Evolutionary conservation across 148 eudicot species (phyloP).

Genomic region (Tetragonia tetragonoides): DNA sequence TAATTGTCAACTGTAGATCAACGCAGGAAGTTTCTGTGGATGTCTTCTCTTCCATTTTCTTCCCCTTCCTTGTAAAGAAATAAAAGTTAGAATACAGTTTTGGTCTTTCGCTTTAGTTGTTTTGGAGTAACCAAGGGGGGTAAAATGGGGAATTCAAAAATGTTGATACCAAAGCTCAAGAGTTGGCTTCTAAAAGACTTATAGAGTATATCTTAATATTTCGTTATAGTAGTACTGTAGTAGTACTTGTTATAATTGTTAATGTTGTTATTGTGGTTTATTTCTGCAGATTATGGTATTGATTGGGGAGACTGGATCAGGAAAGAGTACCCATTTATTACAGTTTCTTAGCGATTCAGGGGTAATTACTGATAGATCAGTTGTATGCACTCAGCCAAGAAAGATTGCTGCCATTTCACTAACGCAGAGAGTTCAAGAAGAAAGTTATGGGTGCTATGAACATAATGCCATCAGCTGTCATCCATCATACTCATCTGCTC

Average conservation of each 20-base stretch:
- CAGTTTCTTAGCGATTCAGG: slow-evolving; percentile 95
- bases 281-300: slow-evolving; percentile 64
- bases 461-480: slow-evolving; percentile 36
- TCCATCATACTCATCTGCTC: slow-evolving; percentile 52
- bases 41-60: too few relatives aligned
- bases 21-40: too few relatives aligned
- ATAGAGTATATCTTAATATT: background rate
- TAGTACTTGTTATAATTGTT: background rate
- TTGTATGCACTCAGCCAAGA: slow-evolving; percentile 93
- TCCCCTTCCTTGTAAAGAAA: too few relatives aligned
- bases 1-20: too few relatives aligned
- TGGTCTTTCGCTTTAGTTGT: background rate
- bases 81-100: too few relatives aligned
- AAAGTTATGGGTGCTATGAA: slow-evolving; percentile 54
- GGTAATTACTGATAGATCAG: slow-evolving; percentile 45
- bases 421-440: slow-evolving; percentile 75
- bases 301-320: slow-evolving; percentile 97
- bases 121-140: too few relatives aligned
- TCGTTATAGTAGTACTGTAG: background rate
- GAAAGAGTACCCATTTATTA: slow-evolving; percentile 91
- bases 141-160: too few relatives aligned
- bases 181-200: too few relatives aligned
- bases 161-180: too few relatives aligned
- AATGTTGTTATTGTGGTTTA: slow-evolving; percentile 5
- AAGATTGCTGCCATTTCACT: slow-evolving; percentile 84